phyloP scores from a whole-genome alignment of 345 rosid genomes.

The Theobroma cacao region DNA sequence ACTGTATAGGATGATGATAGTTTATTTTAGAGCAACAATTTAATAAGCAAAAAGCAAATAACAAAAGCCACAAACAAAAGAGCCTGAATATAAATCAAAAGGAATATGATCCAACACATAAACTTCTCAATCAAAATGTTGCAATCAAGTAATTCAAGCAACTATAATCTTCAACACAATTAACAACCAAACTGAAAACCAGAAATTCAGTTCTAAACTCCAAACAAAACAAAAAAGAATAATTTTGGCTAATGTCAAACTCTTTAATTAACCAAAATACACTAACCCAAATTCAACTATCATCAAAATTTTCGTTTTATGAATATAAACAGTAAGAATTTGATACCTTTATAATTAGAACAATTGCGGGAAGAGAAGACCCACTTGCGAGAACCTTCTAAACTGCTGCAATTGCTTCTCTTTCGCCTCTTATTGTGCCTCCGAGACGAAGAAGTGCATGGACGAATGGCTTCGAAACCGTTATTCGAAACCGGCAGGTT shows the following conservation, averaged over 20 bases:
- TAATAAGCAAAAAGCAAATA: background rate
- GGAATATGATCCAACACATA: background rate
- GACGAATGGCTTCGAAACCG: conserved; percentile 1
- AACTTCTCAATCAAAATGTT: background rate
- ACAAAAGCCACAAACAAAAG: background rate
- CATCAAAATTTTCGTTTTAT: background rate
- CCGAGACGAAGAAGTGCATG: conserved; percentile 7
- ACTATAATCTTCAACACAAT: background rate
- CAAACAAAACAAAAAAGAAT: background rate
- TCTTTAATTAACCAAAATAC: background rate
- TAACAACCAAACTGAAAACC: background rate
- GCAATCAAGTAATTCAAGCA: background rate
- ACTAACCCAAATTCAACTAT: background rate
- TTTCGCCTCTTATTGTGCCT: background rate
- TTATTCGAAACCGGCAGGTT: background rate
- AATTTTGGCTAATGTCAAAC: background rate
- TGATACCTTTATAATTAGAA: conserved; percentile 14
- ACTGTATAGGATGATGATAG: background rate
- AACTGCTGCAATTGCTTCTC: background rate
- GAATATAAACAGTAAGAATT: no score
- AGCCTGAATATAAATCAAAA: background rate
- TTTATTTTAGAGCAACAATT: background rate
- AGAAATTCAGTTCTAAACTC: background rate
- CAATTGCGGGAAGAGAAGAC: conserved; percentile 13
- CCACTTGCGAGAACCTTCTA: conserved; percentile 13